These are phyloP conservation scores for Lepiota subincarnata DNA, from an alignment of 768 basidiomycete species.

Conservation along the genomic window DNA sequence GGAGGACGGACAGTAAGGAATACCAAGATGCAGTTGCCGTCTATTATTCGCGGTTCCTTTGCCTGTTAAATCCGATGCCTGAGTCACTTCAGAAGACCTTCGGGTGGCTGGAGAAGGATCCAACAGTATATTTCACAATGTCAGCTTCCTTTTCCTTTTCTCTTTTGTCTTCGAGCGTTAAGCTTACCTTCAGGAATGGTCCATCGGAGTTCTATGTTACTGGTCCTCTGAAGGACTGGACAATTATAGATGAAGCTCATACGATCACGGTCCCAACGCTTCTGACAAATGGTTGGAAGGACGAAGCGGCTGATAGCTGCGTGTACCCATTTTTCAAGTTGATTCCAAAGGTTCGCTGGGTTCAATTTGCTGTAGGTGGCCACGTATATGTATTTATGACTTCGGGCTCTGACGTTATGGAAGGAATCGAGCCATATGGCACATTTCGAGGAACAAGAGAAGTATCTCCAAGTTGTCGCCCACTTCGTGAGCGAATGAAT, in stretches of 20 bases:
- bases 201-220: constrained; percentile 35
- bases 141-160: constrained; percentile 17
- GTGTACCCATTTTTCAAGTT: constrained; percentile 33
- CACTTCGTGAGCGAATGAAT: constrained; percentile 23
- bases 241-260: constrained; percentile 38
- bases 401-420: background rate
- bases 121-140: constrained; percentile 48
- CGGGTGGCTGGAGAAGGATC: constrained; percentile 34
- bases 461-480: constrained; percentile 29
- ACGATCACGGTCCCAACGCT: constrained; percentile 38
- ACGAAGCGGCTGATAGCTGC: constrained; percentile 35
- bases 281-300: constrained; percentile 36
- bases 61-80: constrained; percentile 43
- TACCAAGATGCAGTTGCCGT: constrained; percentile 38
- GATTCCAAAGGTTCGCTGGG: constrained; percentile 42
- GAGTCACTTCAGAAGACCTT: constrained; percentile 29
- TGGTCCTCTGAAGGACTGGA: constrained; percentile 41
- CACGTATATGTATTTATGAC: background rate
- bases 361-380: constrained; percentile 28
- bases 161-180: background rate
- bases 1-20: constrained; percentile 38
- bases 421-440: constrained; percentile 38
- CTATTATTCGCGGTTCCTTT: constrained; percentile 41
- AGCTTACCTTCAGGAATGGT: constrained; percentile 28
- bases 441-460: constrained; percentile 37